These are phyloP conservation scores for Toxoplasma gondii DNA, from an alignment of 169 alveolate genomes.

Conservation along the genomic window DNA sequence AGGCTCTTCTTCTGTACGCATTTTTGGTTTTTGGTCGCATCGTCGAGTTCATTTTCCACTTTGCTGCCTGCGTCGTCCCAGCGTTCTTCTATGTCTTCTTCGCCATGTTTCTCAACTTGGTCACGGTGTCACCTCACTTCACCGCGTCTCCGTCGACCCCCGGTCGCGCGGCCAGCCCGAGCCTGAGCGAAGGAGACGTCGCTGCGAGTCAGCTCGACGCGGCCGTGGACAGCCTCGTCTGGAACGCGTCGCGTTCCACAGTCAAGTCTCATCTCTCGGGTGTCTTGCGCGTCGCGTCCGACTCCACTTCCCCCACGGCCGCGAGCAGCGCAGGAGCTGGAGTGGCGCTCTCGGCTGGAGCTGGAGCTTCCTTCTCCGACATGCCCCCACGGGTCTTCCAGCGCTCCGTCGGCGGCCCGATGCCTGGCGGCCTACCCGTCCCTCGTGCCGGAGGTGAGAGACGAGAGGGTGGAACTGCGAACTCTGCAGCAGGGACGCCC, in stretches of 20 bases:
- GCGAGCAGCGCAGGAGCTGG: background rate
- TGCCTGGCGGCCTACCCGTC: background rate
- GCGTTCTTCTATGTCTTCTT: background rate
- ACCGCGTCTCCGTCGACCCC: background rate
- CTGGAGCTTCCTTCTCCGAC: background rate
- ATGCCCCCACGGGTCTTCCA: background rate
- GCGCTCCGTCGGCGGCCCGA: background rate
- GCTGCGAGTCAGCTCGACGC: background rate
- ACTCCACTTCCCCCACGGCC: background rate
- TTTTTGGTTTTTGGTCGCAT: background rate
- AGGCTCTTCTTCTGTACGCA: background rate
- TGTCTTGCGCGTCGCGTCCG: background rate
- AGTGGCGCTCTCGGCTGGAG: background rate
- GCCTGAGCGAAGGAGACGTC: background rate
- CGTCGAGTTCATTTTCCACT: slow-evolving; percentile 1
- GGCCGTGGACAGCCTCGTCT: background rate
- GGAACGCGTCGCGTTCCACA: background rate
- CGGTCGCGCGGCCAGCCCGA: background rate
- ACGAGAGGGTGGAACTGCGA: too few species aligned
- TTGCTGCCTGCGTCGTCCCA: background rate
- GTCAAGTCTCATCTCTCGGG: background rate
- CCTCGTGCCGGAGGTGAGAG: background rate
- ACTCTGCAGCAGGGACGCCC: background rate
- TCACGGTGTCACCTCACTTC: background rate
- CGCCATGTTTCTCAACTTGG: background rate